These are phyloP conservation scores for Sporothrix sp. DNA, from an alignment of 2,329 filamentous ascomycete genomes.

Conservation along the genomic window DNA sequence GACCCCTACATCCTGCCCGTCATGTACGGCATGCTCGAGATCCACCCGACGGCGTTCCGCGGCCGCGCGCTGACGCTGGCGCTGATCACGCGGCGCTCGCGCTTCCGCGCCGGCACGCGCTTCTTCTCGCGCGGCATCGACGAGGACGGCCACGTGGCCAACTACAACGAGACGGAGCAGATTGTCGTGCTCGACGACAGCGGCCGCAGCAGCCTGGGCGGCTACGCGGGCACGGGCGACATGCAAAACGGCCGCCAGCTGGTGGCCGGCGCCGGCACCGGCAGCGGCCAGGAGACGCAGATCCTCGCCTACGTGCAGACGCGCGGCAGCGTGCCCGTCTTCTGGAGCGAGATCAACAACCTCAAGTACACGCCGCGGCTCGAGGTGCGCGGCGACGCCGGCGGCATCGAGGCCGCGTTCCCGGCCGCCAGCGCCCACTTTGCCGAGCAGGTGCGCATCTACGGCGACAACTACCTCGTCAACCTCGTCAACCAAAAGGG, in stretches of 20 bases:
- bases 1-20: slow-evolving; percentile 93
- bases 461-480: slow-evolving; percentile 94
- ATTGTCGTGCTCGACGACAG: slow-evolving; percentile 80
- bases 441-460: slow-evolving; percentile 82
- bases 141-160: slow-evolving; percentile 88
- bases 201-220: slow-evolving; percentile 59
- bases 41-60: slow-evolving; percentile 78
- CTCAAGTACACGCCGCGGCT: slow-evolving; percentile 85
- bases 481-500: slow-evolving; percentile 97
- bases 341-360: slow-evolving; percentile 93
- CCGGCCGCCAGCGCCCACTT: slow-evolving; percentile 80
- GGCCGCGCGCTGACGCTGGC: slow-evolving; percentile 73
- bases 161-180: slow-evolving; percentile 98
- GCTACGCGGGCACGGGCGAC: slow-evolving; percentile 67
- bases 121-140: slow-evolving; percentile 94
- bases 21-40: slow-evolving; percentile 93
- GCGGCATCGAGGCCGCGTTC: slow-evolving; percentile 70
- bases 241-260: slow-evolving; percentile 61
- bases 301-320: slow-evolving; percentile 94
- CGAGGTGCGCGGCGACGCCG: slow-evolving; percentile 76
- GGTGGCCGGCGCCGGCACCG: slow-evolving; percentile 32
- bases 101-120: slow-evolving; percentile 80
- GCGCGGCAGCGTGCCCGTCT: slow-evolving; percentile 88
- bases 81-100: slow-evolving; percentile 79
- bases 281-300: slow-evolving; percentile 61